These are phyloP conservation scores for Penicillium lividum DNA, from an alignment of 495 filamentous ascomycete species.

Conservation along the genomic window DNA sequence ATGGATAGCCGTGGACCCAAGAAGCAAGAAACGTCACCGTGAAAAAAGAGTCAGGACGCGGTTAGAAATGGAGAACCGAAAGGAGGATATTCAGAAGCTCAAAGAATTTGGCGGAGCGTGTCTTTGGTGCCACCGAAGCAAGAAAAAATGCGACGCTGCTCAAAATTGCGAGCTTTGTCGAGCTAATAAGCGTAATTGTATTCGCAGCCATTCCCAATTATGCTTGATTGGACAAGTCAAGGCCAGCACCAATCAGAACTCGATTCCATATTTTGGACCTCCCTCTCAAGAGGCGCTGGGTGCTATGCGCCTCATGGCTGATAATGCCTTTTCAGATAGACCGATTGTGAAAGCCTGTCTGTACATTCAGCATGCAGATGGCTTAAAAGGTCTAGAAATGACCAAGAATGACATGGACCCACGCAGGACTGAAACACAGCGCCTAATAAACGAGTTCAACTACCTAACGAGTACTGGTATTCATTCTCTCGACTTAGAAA, in stretches of 20 bases:
- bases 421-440: background rate
- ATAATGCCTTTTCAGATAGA: background rate
- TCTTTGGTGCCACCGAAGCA: conserved; percentile 27
- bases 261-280: background rate
- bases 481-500: background rate
- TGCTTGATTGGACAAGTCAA: conserved; percentile 9
- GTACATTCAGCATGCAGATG: background rate
- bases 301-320: conserved; percentile 1
- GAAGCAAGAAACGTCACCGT: background rate
- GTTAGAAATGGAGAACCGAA: conserved; percentile 18
- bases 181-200: conserved; percentile 16
- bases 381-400: background rate
- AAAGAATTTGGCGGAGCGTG: conserved; percentile 31
- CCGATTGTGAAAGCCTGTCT: background rate
- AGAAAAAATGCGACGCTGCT: conserved; percentile 28
- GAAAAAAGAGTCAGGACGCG: background rate
- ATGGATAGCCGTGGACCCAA: background rate
- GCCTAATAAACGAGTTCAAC: conserved; percentile 1
- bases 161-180: conserved; percentile 22
- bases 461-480: background rate
- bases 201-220: conserved; percentile 17
- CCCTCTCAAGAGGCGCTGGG: conserved; percentile 10
- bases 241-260: background rate
- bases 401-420: background rate
- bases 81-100: conserved; percentile 15